A percentile compares a stretch with the other conserved stretches of the same genome.
These are phyloP conservation scores for Lagenaria siceraria DNA, from an alignment of 306 rosid genomes.

Conservation along the genomic window DNA sequence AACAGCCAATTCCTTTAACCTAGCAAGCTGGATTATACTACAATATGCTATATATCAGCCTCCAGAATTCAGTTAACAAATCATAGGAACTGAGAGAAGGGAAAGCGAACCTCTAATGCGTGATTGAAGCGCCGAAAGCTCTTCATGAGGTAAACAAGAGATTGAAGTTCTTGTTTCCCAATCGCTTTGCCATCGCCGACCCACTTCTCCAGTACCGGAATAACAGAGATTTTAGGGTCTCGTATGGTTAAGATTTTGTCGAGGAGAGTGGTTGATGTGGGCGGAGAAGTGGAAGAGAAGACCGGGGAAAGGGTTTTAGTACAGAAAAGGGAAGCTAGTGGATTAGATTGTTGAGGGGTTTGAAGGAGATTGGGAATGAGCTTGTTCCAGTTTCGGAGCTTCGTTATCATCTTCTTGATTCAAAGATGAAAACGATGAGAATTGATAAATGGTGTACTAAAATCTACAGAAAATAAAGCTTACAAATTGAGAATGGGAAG, in stretches of 20 bases:
- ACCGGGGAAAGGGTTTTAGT: not conserved
- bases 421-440: not conserved
- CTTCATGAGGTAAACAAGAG: slow-evolving; percentile 19
- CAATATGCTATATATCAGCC: not conserved
- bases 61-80: not conserved
- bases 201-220: slow-evolving; percentile 28
- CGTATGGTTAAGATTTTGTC: slow-evolving; percentile 8
- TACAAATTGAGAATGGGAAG: not conserved
- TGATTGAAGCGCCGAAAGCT: slow-evolving; percentile 21
- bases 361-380: not conserved
- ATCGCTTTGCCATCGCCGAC: slow-evolving; percentile 16
- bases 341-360: not conserved
- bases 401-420: not conserved
- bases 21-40: not conserved
- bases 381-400: slow-evolving; percentile 9
- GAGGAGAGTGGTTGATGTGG: not conserved
- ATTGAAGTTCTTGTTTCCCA: slow-evolving; percentile 8
- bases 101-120: slow-evolving; percentile 23
- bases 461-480: too few relatives aligned
- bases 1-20: not conserved
- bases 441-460: not conserved
- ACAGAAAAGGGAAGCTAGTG: slow-evolving; percentile 4
- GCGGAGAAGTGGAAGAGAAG: not conserved
- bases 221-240: slow-evolving; percentile 25
- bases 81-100: not conserved